These are phyloP conservation scores for Diplodia scrobiculata DNA, from an alignment of 2,329 filamentous ascomycete genomes.

Conservation along the genomic window DNA sequence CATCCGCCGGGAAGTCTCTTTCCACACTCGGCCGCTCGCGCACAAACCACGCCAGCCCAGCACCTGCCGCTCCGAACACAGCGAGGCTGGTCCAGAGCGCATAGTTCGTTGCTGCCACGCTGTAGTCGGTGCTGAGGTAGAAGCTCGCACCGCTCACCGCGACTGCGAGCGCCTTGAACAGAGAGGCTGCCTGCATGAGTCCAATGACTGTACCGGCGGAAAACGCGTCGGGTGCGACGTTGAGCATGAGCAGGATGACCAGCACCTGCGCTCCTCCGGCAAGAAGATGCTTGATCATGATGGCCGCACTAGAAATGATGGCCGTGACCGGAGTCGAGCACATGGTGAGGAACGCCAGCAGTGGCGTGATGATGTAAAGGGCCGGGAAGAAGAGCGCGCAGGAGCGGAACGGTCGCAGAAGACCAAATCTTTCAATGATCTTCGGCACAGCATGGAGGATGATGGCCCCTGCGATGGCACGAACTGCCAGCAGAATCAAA, in stretches of 20 bases:
- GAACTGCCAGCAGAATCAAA: conserved; percentile 48
- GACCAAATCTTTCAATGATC: conserved; percentile 45
- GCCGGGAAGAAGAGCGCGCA: conserved; percentile 46
- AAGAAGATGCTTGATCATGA: conserved; percentile 50
- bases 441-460: conserved; percentile 45
- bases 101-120: conserved; percentile 49
- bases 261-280: conserved; percentile 48
- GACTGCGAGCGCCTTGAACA: conserved; percentile 53
- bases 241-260: conserved; percentile 52
- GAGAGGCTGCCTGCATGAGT: conserved; percentile 51
- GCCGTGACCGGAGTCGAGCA: conserved; percentile 41
- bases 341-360: conserved; percentile 44
- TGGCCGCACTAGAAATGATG: conserved; percentile 45
- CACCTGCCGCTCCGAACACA: conserved; percentile 47
- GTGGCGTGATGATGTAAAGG: conserved; percentile 46
- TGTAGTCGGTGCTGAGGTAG: conserved; percentile 49
- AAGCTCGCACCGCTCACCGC: conserved; percentile 51
- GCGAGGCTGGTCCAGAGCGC: conserved; percentile 50
- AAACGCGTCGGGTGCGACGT: conserved; percentile 52
- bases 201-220: conserved; percentile 53
- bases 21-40: conserved; percentile 50
- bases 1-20: conserved; percentile 48
- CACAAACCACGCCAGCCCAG: conserved; percentile 50
- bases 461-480: conserved; percentile 46
- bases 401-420: conserved; percentile 49